Evolutionary conservation across 2,329 filamentous ascomycete genomes (phyloP).

Genomic region (Alternaria postmessia): DNA sequence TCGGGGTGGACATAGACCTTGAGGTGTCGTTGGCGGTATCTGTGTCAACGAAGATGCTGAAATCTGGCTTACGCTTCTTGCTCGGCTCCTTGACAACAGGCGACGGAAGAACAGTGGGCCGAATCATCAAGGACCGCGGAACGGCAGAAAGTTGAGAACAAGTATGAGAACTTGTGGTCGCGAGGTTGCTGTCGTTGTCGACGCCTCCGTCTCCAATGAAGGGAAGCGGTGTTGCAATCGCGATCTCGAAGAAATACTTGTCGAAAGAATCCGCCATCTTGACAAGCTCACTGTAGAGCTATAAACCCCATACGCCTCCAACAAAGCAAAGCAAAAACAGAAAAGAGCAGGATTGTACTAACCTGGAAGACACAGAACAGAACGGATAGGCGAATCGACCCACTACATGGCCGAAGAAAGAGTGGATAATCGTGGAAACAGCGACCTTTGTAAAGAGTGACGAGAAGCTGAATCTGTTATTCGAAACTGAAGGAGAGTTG

Average conservation of each 20-base stretch:
- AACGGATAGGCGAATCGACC: not conserved
- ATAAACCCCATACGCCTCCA: not conserved
- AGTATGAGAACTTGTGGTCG: not conserved
- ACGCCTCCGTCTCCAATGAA: not conserved
- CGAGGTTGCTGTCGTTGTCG: not conserved
- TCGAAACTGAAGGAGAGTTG: not conserved
- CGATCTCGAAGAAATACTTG: conserved; percentile 14
- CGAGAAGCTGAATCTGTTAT: not conserved
- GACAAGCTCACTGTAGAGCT: conserved; percentile 3
- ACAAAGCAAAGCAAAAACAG: not conserved
- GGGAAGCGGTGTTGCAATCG: conserved; percentile 15
- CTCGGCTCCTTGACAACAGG: not conserved
- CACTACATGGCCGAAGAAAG: not conserved
- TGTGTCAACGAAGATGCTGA: conserved; percentile 26
- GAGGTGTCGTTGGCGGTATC: not conserved
- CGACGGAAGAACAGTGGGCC: not conserved
- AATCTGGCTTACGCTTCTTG: conserved; percentile 19
- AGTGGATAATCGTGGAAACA: not conserved
- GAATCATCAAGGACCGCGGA: not conserved
- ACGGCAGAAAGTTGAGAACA: not conserved
- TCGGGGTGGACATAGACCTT: conserved; percentile 1
- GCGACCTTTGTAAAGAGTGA: not conserved
- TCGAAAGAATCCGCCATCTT: conserved; percentile 13
- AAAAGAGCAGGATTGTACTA: conserved; percentile 5
- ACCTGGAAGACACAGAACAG: conserved; percentile 4